A percentile compares a stretch with the other conserved stretches of the same genome.
phyloP scores from a whole-genome alignment of 2,329 filamentous ascomycete genomes.

The Calonectria ilicicola region DNA sequence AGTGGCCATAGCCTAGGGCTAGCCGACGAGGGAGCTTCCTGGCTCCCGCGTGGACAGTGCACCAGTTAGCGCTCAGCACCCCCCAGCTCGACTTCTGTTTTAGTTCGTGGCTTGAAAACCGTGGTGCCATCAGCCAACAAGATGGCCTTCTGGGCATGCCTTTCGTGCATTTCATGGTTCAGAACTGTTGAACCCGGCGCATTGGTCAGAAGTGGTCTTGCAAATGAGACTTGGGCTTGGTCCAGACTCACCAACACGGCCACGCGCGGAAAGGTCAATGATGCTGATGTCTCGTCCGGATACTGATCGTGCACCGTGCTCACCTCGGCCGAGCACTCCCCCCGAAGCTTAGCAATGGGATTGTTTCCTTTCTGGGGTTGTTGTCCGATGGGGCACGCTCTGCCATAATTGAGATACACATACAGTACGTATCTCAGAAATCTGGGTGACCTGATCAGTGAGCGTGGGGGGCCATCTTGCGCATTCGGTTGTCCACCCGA shows the following conservation, averaged over 20 bases:
- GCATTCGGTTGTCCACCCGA: slow-evolving; percentile 36
- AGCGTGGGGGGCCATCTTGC: slow-evolving; percentile 36
- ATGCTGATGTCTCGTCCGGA: background rate
- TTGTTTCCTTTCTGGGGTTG: slow-evolving; percentile 35
- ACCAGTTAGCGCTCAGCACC: slow-evolving; percentile 5
- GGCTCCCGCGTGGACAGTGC: slow-evolving; percentile 41
- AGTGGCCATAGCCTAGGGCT: slow-evolving; percentile 30
- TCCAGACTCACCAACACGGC: slow-evolving; percentile 25
- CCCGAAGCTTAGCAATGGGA: slow-evolving; percentile 23
- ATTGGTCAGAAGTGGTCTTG: slow-evolving; percentile 6
- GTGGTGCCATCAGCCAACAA: slow-evolving; percentile 24
- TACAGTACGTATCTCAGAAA: slow-evolving; percentile 25
- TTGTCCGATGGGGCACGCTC: slow-evolving; percentile 32
- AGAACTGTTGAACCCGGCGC: slow-evolving; percentile 13
- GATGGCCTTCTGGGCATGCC: background rate
- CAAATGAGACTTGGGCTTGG: slow-evolving; percentile 24
- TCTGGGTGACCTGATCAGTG: slow-evolving; percentile 31
- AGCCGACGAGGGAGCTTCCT: slow-evolving; percentile 32
- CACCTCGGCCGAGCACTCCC: slow-evolving; percentile 10
- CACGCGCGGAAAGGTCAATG: background rate
- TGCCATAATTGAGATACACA: slow-evolving; percentile 23
- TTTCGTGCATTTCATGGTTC: slow-evolving; percentile 8
- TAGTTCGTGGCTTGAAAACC: slow-evolving; percentile 28
- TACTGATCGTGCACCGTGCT: background rate
- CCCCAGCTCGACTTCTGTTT: slow-evolving; percentile 23